Percentiles rank a stretch among this genome's conserved stretches.
These are phyloP conservation scores for Xylaria cubensis DNA, from an alignment of 495 filamentous ascomycete genomes.

Conservation along the genomic window DNA sequence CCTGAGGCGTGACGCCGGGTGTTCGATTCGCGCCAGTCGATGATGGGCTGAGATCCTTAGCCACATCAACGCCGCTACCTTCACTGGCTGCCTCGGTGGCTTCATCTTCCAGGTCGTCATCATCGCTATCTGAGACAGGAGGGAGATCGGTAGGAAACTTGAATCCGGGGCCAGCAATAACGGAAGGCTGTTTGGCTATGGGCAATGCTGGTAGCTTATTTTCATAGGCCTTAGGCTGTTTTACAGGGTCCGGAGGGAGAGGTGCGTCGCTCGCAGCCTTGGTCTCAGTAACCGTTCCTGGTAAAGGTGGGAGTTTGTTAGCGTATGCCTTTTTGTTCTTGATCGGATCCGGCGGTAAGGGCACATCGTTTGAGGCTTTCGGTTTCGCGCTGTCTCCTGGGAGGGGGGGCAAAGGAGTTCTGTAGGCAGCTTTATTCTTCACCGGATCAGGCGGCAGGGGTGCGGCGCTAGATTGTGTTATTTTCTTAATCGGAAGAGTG, in stretches of 20 bases:
- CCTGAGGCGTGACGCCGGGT: slow-evolving; percentile 66
- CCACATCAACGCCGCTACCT: slow-evolving; percentile 69
- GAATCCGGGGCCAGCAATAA: slow-evolving; percentile 35
- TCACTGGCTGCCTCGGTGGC: slow-evolving; percentile 57
- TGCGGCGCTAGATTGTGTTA: slow-evolving; percentile 18
- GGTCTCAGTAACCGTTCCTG: slow-evolving; percentile 33
- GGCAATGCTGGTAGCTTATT: slow-evolving; percentile 32
- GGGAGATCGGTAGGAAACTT: slow-evolving; percentile 40
- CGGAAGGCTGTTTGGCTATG: slow-evolving; percentile 30
- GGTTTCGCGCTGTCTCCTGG: slow-evolving; percentile 36
- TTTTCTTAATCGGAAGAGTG: slow-evolving; percentile 1
- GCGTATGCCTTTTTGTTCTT: slow-evolving; percentile 46
- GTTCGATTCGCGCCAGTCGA: slow-evolving; percentile 57
- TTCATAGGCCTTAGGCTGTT: slow-evolving; percentile 34
- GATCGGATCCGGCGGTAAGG: slow-evolving; percentile 52
- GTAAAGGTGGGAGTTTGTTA: slow-evolving; percentile 49
- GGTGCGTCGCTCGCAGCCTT: slow-evolving; percentile 34
- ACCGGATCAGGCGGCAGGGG: slow-evolving; percentile 49
- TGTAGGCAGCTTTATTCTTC: slow-evolving; percentile 44
- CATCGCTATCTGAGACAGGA: slow-evolving; percentile 45
- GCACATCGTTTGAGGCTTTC: slow-evolving; percentile 40
- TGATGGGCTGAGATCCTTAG: slow-evolving; percentile 69
- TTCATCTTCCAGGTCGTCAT: slow-evolving; percentile 52
- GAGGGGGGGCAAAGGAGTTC: slow-evolving; percentile 49
- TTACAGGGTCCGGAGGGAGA: slow-evolving; percentile 40